Evolutionary conservation across 129 eudicot genomes (phyloP), one percentile per base, ranked within the genome.

Genomic region (Lonicera japonica): DNA sequence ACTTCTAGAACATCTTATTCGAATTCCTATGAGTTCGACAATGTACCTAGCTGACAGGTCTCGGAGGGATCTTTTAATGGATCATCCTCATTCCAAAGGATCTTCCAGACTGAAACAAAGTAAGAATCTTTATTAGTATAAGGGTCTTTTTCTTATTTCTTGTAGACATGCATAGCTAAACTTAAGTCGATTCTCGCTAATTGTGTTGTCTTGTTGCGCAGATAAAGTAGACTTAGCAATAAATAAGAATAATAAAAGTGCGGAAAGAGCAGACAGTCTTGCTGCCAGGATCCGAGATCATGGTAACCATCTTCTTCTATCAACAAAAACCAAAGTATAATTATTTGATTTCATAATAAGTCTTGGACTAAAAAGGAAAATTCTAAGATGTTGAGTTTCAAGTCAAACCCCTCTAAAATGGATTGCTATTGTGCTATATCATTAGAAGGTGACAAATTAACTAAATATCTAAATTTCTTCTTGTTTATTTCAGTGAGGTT

Each of bases 241-340:
- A 5, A 36, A 9, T 29, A 54, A 34, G 22, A 65, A 25, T 43
- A 65, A 19, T 25, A 53, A 65, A 18, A 29, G 16, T 3, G 14
- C 45, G 41, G 19, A 56, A 25, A 23, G 40, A 56, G 40, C 40
- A 25, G 61, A 56, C 21, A 56, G 40, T 25, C 34, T 56, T 23
- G 40, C 61, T 22, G 14, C 2, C 18, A 25, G 61, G 19, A 56
- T 56, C 61, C 34, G 61, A 24, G 61, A 56, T 9, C 61, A 65
- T 8, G 61, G 57, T 53, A 22, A 16, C 7, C 19, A 65, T 13
- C 21, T 64, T 20, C 12, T 54, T 45, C 4, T 12, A 10, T 10
- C n/a, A 45, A 45, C n/a, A 10, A 6, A 24, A 10, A 56, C 6
- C 39, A 13, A 56, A 24, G 40, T 1, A 50, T 38, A 14, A 61